phyloP scores from a whole-genome alignment of 2,329 filamentous ascomycete species.

The Chaetomium globosum region DNA sequence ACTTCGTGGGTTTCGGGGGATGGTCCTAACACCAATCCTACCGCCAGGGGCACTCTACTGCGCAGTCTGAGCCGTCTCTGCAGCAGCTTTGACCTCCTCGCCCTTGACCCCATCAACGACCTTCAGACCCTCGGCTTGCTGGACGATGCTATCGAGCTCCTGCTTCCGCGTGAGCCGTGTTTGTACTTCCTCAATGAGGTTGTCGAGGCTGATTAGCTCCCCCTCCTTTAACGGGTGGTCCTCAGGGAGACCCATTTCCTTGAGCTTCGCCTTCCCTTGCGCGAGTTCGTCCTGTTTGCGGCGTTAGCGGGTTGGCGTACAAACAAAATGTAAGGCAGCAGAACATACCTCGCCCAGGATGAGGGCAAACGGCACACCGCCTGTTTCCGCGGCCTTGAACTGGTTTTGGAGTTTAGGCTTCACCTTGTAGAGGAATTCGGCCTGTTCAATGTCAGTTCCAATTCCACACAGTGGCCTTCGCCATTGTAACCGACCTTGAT shows the following conservation, averaged over 20 bases:
- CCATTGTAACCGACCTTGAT: conserved; percentile 59
- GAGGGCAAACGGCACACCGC: conserved; percentile 79
- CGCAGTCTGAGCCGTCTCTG: conserved; percentile 13
- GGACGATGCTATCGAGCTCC: conserved; percentile 49
- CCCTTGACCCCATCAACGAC: conserved; percentile 53
- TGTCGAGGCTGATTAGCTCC: conserved; percentile 34
- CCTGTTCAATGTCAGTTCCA: conserved; percentile 42
- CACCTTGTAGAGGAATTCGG: conserved; percentile 85
- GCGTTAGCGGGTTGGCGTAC: neutral
- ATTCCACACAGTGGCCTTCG: neutral
- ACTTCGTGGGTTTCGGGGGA: neutral
- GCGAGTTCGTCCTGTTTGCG: conserved; percentile 68
- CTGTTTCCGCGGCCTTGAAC: conserved; percentile 85
- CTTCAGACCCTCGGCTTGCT: conserved; percentile 49
- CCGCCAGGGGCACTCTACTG: conserved; percentile 1
- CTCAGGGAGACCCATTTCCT: conserved; percentile 73
- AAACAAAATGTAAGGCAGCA: neutral
- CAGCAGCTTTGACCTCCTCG: conserved; percentile 41
- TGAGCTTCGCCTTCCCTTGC: conserved; percentile 81
- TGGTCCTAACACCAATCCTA: neutral
- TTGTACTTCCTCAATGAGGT: conserved; percentile 34
- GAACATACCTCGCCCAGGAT: conserved; percentile 72
- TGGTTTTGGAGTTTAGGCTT: conserved; percentile 88
- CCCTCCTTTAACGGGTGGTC: conserved; percentile 91
- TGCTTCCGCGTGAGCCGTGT: conserved; percentile 47